phyloP scores from a whole-genome alignment of 164 flowering plant species.

The Berberis vulgaris region DNA sequence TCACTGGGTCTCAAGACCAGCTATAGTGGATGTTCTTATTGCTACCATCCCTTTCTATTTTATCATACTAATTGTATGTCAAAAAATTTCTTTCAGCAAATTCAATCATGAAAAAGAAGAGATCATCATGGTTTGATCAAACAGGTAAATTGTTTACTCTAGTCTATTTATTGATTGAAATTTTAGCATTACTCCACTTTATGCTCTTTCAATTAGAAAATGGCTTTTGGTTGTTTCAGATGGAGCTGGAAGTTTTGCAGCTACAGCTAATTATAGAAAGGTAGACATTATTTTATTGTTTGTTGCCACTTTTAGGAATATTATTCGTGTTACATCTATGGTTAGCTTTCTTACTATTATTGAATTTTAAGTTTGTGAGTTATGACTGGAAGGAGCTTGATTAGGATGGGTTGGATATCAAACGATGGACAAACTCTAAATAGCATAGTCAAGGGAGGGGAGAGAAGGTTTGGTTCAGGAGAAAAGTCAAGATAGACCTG shows the following conservation, averaged over 20 bases:
- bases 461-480: no score
- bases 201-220: constrained; percentile 4
- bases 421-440: no score
- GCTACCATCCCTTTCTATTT: no score
- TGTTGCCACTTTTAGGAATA: no score
- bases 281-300: constrained; percentile 14
- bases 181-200: background rate
- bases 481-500: no score
- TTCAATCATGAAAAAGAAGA: constrained; percentile 24
- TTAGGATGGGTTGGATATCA: no score
- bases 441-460: no score
- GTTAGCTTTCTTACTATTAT: background rate
- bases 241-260: constrained; percentile 25
- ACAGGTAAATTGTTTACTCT: background rate
- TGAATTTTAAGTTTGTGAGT: no score
- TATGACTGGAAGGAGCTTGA: no score
- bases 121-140: background rate
- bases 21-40: no score
- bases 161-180: background rate
- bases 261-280: constrained; percentile 31
- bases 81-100: constrained; percentile 19
- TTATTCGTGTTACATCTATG: background rate
- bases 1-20: no score
- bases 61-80: background rate
- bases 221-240: constrained; percentile 24